Percentiles rank a stretch among this genome's conserved stretches.
Evolutionary conservation across 176 grass and related monocot species (phyloP).

Genomic region (Triticum timopheevii): DNA sequence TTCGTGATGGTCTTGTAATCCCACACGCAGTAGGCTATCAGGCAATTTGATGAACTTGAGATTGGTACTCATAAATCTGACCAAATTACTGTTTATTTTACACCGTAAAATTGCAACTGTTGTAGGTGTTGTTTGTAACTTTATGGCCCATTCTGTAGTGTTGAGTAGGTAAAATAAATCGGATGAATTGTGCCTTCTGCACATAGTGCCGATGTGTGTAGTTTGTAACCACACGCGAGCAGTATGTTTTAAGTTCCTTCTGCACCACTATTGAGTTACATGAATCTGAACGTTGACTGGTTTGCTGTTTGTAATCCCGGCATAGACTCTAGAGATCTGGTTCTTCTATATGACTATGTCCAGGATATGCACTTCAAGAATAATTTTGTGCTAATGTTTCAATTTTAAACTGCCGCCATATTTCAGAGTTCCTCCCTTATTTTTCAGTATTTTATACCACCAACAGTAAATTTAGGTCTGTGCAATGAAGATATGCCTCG

Average conservation of each 20-base stretch:
- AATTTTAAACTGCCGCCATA: background rate
- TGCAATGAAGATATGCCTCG: background rate
- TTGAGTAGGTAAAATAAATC: background rate
- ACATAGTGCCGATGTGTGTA: too few relatives aligned
- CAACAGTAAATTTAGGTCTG: background rate
- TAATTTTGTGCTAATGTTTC: background rate
- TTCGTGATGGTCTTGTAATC: background rate
- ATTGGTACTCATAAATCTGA: background rate
- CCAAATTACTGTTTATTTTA: background rate
- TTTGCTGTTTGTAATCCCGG: background rate
- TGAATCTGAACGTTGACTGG: background rate
- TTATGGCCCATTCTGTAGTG: background rate
- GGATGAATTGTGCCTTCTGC: too few relatives aligned
- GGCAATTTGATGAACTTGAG: background rate
- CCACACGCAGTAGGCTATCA: background rate
- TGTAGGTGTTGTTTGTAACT: background rate
- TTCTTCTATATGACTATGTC: background rate
- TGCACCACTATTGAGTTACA: background rate
- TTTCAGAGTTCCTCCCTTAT: background rate
- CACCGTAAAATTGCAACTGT: background rate
- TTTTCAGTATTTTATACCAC: background rate
- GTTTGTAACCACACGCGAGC: too few relatives aligned
- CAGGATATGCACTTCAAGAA: background rate
- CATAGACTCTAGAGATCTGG: background rate
- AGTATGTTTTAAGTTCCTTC: background rate